Percentiles rank a stretch among this genome's conserved stretches.
phyloP scores from a whole-genome alignment of 2,329 filamentous ascomycete species.

The Diplodia seriata region DNA sequence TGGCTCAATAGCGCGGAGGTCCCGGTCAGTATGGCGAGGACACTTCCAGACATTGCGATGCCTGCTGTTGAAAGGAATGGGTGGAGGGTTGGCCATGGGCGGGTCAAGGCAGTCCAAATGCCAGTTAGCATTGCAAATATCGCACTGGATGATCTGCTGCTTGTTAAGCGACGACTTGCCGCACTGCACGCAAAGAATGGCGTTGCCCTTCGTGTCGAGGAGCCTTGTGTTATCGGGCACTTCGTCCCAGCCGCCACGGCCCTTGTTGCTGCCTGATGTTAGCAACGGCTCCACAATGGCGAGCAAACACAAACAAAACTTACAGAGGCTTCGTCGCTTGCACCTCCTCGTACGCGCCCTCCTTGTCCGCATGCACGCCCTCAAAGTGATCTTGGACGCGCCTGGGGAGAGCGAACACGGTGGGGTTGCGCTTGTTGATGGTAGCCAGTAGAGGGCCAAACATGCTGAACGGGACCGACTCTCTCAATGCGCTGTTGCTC shows the following conservation, averaged over 20 bases:
- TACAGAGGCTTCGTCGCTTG: constrained; percentile 31
- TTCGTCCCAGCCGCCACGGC: constrained; percentile 51
- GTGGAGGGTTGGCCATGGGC: constrained; percentile 79
- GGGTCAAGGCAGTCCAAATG: constrained; percentile 92
- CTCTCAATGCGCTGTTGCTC: constrained; percentile 50
- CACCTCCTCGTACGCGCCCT: constrained; percentile 80
- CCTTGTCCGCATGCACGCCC: constrained; percentile 75
- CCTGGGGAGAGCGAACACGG: constrained; percentile 73
- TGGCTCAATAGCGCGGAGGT: constrained; percentile 64
- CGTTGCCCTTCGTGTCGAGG: constrained; percentile 73
- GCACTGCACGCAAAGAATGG: constrained; percentile 80
- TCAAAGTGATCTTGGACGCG: constrained; percentile 78
- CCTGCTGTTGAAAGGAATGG: constrained; percentile 55
- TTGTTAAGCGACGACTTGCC: constrained; percentile 67
- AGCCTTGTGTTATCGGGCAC: constrained; percentile 63
- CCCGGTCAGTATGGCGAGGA: constrained; percentile 82
- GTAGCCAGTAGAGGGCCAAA: constrained; percentile 70
- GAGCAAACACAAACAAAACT: constrained; percentile 33
- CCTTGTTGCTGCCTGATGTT: constrained; percentile 46
- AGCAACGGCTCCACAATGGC: constrained; percentile 35
- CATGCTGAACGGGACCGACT: constrained; percentile 50
- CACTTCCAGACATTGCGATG: constrained; percentile 82
- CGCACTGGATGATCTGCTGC: constrained; percentile 84
- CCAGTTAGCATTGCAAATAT: constrained; percentile 81
- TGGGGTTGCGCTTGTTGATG: constrained; percentile 73